phyloP scores from a whole-genome alignment of 495 filamentous ascomycete genomes.

The Podospora comata region DNA sequence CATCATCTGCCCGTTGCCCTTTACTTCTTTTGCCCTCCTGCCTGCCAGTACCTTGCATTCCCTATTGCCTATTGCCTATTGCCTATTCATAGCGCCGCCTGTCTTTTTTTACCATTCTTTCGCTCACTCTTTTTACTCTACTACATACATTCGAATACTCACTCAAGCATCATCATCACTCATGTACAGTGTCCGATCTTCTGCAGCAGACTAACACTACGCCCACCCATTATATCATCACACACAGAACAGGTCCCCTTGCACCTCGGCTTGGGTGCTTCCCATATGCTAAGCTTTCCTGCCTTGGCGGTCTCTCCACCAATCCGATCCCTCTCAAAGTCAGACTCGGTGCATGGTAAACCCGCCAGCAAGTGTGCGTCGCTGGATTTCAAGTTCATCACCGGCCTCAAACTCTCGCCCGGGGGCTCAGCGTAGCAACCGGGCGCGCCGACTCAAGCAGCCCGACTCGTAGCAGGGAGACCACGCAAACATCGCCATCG shows the following conservation, averaged over 20 bases:
- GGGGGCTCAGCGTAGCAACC: neutral
- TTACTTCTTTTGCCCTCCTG: conserved; percentile 9
- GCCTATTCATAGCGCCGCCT: conserved; percentile 6
- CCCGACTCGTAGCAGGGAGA: neutral
- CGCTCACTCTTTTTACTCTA: neutral
- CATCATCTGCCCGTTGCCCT: conserved; percentile 16
- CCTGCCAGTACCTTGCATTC: conserved; percentile 2
- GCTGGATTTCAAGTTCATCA: neutral
- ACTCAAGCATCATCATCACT: too few relatives aligned
- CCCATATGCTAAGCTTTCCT: conserved; percentile 23
- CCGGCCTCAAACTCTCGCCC: neutral
- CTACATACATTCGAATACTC: neutral
- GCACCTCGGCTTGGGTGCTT: conserved; percentile 13
- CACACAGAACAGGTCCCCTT: conserved; percentile 4
- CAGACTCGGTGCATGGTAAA: neutral
- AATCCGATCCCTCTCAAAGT: neutral
- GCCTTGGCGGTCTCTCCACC: conserved; percentile 23
- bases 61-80: conserved; percentile 6
- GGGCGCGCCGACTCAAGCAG: neutral
- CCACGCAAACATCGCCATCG: neutral
- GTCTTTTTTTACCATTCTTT: neutral
- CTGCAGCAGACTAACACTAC: neutral
- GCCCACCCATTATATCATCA: neutral
- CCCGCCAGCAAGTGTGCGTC: neutral
- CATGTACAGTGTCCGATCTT: too few relatives aligned